phyloP scores from a whole-genome alignment of 495 filamentous ascomycete genomes.

The Parathielavia hyrcaniae region DNA sequence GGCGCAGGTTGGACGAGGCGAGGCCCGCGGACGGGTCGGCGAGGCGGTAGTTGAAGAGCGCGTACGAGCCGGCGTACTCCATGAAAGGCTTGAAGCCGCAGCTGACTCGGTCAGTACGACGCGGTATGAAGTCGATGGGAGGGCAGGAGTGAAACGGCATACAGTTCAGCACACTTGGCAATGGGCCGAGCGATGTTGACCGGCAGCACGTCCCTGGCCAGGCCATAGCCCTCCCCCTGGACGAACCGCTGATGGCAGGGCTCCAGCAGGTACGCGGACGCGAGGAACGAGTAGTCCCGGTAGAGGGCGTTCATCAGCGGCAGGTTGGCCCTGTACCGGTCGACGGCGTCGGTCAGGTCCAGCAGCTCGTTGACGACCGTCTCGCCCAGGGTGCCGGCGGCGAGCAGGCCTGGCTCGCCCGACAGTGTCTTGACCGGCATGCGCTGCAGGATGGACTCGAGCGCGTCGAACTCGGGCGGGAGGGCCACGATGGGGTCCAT shows the following conservation, averaged over 20 bases:
- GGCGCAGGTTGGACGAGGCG: conserved; percentile 69
- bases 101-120: conserved; percentile 24
- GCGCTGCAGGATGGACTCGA: conserved; percentile 62
- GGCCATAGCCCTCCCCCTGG: conserved; percentile 62
- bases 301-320: conserved; percentile 76
- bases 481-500: conserved; percentile 54
- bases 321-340: conserved; percentile 63
- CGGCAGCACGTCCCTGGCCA: conserved; percentile 66
- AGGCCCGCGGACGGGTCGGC: conserved; percentile 58
- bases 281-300: conserved; percentile 83
- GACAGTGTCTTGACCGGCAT: conserved; percentile 67
- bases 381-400: conserved; percentile 62
- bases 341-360: conserved; percentile 63
- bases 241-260: conserved; percentile 77
- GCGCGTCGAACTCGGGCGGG: conserved; percentile 60
- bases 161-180: conserved; percentile 56
- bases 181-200: conserved; percentile 66
- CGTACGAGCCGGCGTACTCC: conserved; percentile 90
- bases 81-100: conserved; percentile 80
- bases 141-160: conserved; percentile 1
- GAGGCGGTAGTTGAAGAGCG: conserved; percentile 81
- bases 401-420: conserved; percentile 70
- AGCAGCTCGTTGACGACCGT: conserved; percentile 60
- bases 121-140: background rate
- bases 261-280: conserved; percentile 84